Conservation (phyloP, 441 rosid genomes). For the Metrosideros polymorpha region DNA sequence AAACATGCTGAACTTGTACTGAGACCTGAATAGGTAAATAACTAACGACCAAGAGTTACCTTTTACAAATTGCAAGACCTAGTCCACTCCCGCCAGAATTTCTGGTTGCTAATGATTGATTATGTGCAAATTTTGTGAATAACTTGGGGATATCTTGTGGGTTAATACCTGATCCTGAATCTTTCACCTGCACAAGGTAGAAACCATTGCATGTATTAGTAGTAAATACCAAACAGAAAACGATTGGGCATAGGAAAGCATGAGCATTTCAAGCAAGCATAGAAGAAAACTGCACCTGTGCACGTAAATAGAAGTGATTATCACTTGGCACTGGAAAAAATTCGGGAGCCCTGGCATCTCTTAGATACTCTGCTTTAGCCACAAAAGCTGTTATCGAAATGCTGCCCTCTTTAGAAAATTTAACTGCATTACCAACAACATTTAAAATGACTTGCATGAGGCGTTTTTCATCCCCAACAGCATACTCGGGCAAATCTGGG, state of each 20-base stretch:
- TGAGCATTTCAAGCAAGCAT: not conserved
- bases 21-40: not conserved
- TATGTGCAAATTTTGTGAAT: slow-evolving; percentile 85
- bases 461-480: slow-evolving; percentile 89
- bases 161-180: slow-evolving; percentile 73
- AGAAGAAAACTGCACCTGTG: slow-evolving; percentile 55
- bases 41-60: slow-evolving; percentile 27
- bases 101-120: slow-evolving; percentile 53
- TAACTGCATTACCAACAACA: slow-evolving; percentile 91
- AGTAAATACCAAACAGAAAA: not conserved
- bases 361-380: slow-evolving; percentile 54
- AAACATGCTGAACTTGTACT: not conserved
- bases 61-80: slow-evolving; percentile 97
- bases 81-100: slow-evolving; percentile 89
- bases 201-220: not conserved
- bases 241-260: not conserved
- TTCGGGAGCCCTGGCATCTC: slow-evolving; percentile 60
- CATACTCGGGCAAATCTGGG: slow-evolving; percentile 81
- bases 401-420: slow-evolving; percentile 86
- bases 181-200: slow-evolving; percentile 59
- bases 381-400: slow-evolving; percentile 62
- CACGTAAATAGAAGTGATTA: slow-evolving; percentile 70
- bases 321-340: slow-evolving; percentile 53
- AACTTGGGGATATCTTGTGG: slow-evolving; percentile 83
- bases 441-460: slow-evolving; percentile 78